Evolutionary conservation across 768 basidiomycete genomes (phyloP), one percentile per base, ranked within the genome.

Genomic region (Boletus pseudopeckii): DNA sequence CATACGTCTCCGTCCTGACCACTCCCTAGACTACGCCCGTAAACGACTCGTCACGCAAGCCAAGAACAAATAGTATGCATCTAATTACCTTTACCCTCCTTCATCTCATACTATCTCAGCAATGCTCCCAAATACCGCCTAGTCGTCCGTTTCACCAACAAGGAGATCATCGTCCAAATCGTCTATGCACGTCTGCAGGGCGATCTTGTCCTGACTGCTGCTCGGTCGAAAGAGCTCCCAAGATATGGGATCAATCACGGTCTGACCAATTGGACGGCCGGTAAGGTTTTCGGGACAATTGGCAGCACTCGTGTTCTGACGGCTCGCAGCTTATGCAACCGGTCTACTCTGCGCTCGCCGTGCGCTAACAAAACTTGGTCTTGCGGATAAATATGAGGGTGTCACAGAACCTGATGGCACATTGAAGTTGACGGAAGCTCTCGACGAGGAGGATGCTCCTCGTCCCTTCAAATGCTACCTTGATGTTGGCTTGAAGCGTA

Each of bases 381-480:
- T 99, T 57, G 93, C 90, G 55, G 95, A 98, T 75, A 98, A 97
- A 78, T 99, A 98, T 70, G 84, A 95, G 77, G 97, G 97, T 78
- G 84, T 92, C 48, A 68, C 82, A 32, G 93, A 98, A 74, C 89
- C 97, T 18, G 88, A 95, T 67, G 97, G 97, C 57, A 86, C 87
- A 26, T 72, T 96, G 64, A 74, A 77, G 48, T 58, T 93, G 66
- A 95, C 87, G n/a, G 91, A 98, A 75, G 74, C 83, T 47, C 79
- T 94, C 53, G 92, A 92, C 49, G 91, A 83, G 11, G 94, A 98
- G 53, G 93, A 94, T 66, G 92, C 91, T 45, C 95, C 96, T 44
- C 84, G 95, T 53, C 97, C 97, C n/a, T 99, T 99, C 86, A 99
- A 98, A 77, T 85, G 83, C 68, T 99, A 90, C 82, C 92, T 99